Percentiles rank a stretch among this genome's conserved stretches.
Conservation (phyloP, 441 rosid genomes). For the Macaranga tanarius region DNA sequence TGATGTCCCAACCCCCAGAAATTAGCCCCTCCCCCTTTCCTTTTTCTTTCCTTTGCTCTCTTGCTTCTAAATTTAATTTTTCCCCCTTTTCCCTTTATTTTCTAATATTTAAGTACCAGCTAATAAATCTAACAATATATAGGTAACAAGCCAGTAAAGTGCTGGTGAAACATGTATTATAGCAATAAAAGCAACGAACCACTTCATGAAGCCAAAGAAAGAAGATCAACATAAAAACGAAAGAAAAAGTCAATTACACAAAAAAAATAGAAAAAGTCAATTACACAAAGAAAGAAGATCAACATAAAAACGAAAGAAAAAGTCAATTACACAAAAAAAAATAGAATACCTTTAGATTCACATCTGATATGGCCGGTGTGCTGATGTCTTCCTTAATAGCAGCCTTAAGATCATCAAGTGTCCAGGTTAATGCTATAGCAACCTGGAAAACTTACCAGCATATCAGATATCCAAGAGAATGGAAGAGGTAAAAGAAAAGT, state of each 20-base stretch:
- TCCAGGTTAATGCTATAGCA: slow-evolving; percentile 59
- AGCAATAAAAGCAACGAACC: neutral
- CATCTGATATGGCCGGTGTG: slow-evolving; percentile 59
- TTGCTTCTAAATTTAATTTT: neutral
- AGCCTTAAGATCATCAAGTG: slow-evolving; percentile 76
- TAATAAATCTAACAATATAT: neutral
- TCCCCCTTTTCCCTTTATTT: neutral
- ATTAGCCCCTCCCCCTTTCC: neutral
- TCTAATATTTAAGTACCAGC: neutral
- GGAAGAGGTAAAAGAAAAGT: slow-evolving; percentile 2
- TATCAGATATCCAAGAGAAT: slow-evolving; percentile 19
- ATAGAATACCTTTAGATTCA: slow-evolving; percentile 63
- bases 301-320: neutral
- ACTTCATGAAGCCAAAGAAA: neutral
- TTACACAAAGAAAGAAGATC: too few relatives aligned
- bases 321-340: neutral
- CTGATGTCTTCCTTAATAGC: slow-evolving; percentile 54
- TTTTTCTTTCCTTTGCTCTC: neutral
- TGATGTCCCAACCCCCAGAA: neutral
- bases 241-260: neutral
- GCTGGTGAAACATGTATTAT: neutral
- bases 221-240: neutral
- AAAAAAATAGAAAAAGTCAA: neutral
- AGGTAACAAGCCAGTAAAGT: slow-evolving; percentile 2
- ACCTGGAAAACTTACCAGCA: slow-evolving; percentile 43